These are phyloP conservation scores for Vigna hirtella DNA, from an alignment of 306 rosid species.

Conservation along the genomic window DNA sequence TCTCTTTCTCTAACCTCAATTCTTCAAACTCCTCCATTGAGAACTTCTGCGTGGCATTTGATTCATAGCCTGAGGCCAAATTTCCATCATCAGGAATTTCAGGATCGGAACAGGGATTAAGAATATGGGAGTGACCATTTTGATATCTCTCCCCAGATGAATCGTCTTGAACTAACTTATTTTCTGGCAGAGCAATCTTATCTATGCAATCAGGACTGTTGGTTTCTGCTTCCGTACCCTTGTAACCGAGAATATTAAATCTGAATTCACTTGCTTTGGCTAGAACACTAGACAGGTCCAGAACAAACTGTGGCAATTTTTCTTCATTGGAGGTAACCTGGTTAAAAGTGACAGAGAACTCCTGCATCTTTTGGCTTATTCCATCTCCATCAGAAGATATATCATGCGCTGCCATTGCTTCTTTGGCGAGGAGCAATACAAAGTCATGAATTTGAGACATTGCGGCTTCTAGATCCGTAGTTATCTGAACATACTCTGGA, in stretches of 20 bases:
- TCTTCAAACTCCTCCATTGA: conserved; percentile 70
- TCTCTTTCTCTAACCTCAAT: conserved; percentile 81
- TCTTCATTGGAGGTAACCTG: conserved; percentile 59
- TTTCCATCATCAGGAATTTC: conserved; percentile 92
- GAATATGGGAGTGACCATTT: conserved; percentile 65
- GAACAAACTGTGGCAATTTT: conserved; percentile 73
- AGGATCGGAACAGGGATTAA: conserved; percentile 72
- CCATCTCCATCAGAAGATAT: conserved; percentile 65
- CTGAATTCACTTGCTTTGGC: conserved; percentile 82
- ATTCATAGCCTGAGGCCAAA: conserved; percentile 61
- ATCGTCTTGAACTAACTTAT: conserved; percentile 68
- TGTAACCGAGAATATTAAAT: conserved; percentile 78
- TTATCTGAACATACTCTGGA: conserved; percentile 50
- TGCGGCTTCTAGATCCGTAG: conserved; percentile 75
- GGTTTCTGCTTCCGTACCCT: conserved; percentile 70
- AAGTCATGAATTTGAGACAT: conserved; percentile 82
- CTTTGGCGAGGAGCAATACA: conserved; percentile 71
- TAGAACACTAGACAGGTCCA: conserved; percentile 77
- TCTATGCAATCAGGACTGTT: conserved; percentile 97
- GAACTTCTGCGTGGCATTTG: conserved; percentile 63
- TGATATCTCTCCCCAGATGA: conserved; percentile 65
- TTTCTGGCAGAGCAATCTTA: conserved; percentile 93
- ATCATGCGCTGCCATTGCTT: conserved; percentile 72
- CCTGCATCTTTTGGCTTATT: conserved; percentile 67
- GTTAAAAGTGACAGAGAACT: conserved; percentile 71